A percentile compares a stretch with the other conserved stretches of the same genome.
Evolutionary conservation across 768 basidiomycete genomes (phyloP).

Genomic region (Amanita jacksonii): DNA sequence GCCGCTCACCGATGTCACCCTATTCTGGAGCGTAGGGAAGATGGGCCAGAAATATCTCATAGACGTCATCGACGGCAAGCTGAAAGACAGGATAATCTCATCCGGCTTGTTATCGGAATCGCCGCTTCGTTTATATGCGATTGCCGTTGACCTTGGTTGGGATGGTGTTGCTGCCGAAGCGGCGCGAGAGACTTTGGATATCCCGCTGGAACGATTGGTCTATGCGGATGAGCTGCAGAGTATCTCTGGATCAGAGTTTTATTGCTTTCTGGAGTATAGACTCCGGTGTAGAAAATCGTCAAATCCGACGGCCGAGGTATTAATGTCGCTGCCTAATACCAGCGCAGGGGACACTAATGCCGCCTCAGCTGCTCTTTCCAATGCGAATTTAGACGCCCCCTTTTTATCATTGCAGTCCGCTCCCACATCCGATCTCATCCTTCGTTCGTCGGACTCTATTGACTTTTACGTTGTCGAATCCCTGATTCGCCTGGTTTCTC

Average conservation of each 20-base stretch:
- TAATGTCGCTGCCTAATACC: background rate
- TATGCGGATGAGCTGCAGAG: slow-evolving; percentile 1
- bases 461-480: slow-evolving; percentile 15
- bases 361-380: too few relatives aligned
- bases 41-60: slow-evolving; percentile 6
- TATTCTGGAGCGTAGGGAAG: background rate
- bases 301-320: background rate
- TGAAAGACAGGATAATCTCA: background rate
- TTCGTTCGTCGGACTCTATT: slow-evolving; percentile 20
- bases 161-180: background rate
- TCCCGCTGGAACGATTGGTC: background rate
- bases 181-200: background rate
- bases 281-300: background rate
- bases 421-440: slow-evolving; percentile 9
- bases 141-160: background rate
- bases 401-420: too few relatives aligned
- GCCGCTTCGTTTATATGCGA: background rate
- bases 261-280: background rate
- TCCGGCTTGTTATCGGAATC: background rate
- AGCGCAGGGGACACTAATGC: too few relatives aligned
- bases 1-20: background rate
- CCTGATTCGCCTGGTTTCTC: background rate
- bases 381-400: too few relatives aligned
- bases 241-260: slow-evolving; percentile 2
- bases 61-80: slow-evolving; percentile 4